Evolutionary conservation across 2,329 filamentous ascomycete species (phyloP).

Genomic region (Claviceps sp.): DNA sequence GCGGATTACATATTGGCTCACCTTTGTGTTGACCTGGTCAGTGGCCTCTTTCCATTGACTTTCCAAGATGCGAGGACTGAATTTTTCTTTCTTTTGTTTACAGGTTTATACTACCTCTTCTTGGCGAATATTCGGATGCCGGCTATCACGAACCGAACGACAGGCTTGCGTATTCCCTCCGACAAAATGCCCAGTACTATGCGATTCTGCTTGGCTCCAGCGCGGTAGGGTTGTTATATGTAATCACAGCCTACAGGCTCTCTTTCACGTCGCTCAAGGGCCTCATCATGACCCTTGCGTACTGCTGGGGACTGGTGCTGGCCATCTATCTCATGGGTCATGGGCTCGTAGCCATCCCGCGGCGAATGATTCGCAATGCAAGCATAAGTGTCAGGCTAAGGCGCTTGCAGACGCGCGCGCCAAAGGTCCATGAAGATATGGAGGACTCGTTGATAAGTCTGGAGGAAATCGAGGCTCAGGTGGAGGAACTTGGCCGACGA

Average conservation of each 20-base stretch:
- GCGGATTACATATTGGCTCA: constrained; percentile 95
- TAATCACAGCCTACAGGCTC: constrained; percentile 66
- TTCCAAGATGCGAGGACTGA: not conserved
- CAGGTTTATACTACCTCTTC: constrained; percentile 79
- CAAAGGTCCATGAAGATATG: constrained; percentile 73
- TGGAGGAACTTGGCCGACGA: constrained; percentile 63
- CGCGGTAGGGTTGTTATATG: constrained; percentile 63
- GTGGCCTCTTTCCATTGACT: constrained; percentile 9
- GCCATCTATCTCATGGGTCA: constrained; percentile 98
- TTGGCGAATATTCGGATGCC: constrained; percentile 89
- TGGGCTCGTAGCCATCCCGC: constrained; percentile 80
- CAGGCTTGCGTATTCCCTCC: constrained; percentile 71
- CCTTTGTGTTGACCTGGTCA: constrained; percentile 86
- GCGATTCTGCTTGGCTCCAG: constrained; percentile 61
- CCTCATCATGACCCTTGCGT: constrained; percentile 83
- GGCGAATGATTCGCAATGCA: constrained; percentile 66
- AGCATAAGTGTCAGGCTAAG: constrained; percentile 62
- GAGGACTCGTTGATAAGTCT: constrained; percentile 70
- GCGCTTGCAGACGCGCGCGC: constrained; percentile 65
- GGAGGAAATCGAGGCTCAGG: constrained; percentile 69
- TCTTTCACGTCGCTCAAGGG: constrained; percentile 62
- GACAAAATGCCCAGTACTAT: constrained; percentile 81
- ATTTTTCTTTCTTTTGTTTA: not conserved
- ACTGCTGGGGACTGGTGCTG: constrained; percentile 81
- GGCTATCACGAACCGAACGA: constrained; percentile 79